phyloP scores from a whole-genome alignment of 1,284 basidiomycete genomes.

The Cutaneotrichosporon cutaneum region DNA sequence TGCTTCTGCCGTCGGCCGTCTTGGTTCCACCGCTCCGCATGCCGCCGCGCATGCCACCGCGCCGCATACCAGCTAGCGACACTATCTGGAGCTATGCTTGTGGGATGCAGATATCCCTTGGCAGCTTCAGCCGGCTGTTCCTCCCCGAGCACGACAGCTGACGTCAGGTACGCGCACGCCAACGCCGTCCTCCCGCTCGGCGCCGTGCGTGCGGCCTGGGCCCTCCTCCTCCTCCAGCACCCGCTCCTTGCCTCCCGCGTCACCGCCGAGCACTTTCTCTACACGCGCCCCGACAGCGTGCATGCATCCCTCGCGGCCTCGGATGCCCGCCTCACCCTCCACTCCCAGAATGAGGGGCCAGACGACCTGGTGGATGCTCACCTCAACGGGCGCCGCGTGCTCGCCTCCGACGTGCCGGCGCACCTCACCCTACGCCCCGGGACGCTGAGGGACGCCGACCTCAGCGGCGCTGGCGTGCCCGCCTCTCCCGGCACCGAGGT shows the following conservation, averaged over 20 bases:
- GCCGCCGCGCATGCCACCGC: too few relatives aligned
- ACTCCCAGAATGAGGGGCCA: constrained; percentile 1
- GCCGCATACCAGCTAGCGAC: too few relatives aligned
- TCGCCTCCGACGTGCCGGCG: constrained; percentile 64
- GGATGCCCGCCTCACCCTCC: constrained; percentile 21
- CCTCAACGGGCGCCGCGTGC: constrained; percentile 48
- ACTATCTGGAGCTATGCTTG: too few relatives aligned
- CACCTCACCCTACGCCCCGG: constrained; percentile 59
- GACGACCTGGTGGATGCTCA: constrained; percentile 13
- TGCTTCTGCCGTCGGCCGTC: too few relatives aligned
- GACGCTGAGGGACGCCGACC: constrained; percentile 42
- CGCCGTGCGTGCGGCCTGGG: constrained; percentile 62
- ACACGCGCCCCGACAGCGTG: constrained; percentile 33
- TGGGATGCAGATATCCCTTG: too few relatives aligned
- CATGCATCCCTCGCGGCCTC: constrained; percentile 22
- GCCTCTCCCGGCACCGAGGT: constrained; percentile 47
- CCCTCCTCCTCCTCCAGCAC: constrained; percentile 62
- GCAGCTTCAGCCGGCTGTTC: too few relatives aligned
- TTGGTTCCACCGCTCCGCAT: not conserved
- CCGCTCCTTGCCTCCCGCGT: constrained; percentile 65
- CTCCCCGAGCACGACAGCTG: not conserved
- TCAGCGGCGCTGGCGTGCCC: constrained; percentile 48
- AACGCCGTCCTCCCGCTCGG: constrained; percentile 61
- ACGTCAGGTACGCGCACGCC: constrained; percentile 55
- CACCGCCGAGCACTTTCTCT: constrained; percentile 66